Evolutionary conservation across 768 basidiomycete species (phyloP).

Genomic region (Royoungia palumana): DNA sequence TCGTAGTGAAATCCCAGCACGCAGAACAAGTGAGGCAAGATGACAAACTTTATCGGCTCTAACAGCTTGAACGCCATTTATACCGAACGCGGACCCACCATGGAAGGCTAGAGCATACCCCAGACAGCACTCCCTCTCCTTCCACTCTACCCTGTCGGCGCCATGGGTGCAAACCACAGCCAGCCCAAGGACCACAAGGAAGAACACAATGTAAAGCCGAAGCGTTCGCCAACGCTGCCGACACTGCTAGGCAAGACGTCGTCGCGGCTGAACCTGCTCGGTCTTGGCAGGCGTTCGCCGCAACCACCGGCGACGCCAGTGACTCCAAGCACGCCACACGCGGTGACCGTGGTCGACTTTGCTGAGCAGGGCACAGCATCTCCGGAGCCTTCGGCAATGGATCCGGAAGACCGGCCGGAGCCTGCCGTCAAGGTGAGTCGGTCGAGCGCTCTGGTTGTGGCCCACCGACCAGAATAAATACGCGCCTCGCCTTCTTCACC

Average conservation of each 20-base stretch:
- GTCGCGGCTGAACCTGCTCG: conserved; percentile 28
- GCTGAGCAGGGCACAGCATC: conserved; percentile 21
- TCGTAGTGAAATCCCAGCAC: conserved; percentile 21
- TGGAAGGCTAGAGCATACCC: conserved; percentile 17
- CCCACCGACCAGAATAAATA: conserved; percentile 10
- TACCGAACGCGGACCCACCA: conserved; percentile 6
- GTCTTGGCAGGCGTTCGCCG: conserved; percentile 29
- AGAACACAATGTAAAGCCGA: conserved; percentile 16
- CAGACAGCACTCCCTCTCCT: background rate
- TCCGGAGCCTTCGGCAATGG: conserved; percentile 18
- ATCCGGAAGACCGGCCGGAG: conserved; percentile 28
- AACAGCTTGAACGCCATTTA: conserved; percentile 20
- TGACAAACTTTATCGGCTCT: conserved; percentile 16
- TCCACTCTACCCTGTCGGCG: background rate
- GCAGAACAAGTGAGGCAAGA: conserved; percentile 29
- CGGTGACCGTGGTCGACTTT: conserved; percentile 6
- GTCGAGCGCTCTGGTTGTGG: conserved; percentile 6
- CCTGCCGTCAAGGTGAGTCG: conserved; percentile 16
- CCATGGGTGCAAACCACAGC: conserved; percentile 29
- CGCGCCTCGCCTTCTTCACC: conserved; percentile 4
- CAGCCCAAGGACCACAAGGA: conserved; percentile 22
- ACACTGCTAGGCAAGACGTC: conserved; percentile 26
- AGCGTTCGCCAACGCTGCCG: conserved; percentile 23
- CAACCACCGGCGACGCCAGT: conserved; percentile 28
- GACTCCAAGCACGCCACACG: conserved; percentile 14